Evolutionary conservation across 352 stramenopile genomes (phyloP).

Genomic region (Pythium volutum): DNA sequence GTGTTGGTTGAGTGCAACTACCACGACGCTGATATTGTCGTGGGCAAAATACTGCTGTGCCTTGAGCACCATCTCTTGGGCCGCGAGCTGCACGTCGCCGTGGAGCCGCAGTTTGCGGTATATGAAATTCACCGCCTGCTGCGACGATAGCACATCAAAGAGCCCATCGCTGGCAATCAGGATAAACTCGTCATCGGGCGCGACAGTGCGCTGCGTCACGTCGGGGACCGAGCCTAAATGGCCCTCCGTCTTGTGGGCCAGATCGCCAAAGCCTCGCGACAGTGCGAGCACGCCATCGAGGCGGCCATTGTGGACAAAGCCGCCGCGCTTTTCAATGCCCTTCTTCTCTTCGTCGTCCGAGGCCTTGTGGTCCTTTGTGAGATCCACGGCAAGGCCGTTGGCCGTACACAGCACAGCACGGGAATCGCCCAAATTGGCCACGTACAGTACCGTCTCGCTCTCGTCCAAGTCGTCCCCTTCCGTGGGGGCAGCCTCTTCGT

Average conservation of each 20-base stretch:
- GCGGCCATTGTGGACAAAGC: slow-evolving; percentile 87
- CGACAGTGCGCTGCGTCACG: slow-evolving; percentile 63
- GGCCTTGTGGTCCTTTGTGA: slow-evolving; percentile 89
- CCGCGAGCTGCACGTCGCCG: slow-evolving; percentile 86
- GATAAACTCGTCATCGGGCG: slow-evolving; percentile 82
- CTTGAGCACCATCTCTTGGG: slow-evolving; percentile 86
- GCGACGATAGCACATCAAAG: slow-evolving; percentile 89
- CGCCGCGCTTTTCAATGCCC: slow-evolving; percentile 76
- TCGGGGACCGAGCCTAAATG: slow-evolving; percentile 84
- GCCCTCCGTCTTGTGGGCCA: slow-evolving; percentile 88
- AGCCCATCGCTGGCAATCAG: slow-evolving; percentile 90
- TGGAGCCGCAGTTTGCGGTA: slow-evolving; percentile 82
- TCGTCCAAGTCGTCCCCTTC: slow-evolving; percentile 14
- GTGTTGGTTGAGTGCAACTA: slow-evolving; percentile 81
- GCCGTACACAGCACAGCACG: slow-evolving; percentile 82
- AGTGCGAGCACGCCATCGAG: slow-evolving; percentile 87
- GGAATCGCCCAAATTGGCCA: slow-evolving; percentile 90
- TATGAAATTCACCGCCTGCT: slow-evolving; percentile 91
- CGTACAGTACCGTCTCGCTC: slow-evolving; percentile 55
- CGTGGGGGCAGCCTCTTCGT: not conserved
- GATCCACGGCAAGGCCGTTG: slow-evolving; percentile 66
- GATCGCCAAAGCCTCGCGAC: slow-evolving; percentile 86
- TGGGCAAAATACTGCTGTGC: slow-evolving; percentile 87
- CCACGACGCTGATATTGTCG: slow-evolving; percentile 90
- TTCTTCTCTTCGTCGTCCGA: slow-evolving; percentile 69